Base-by-base conservation (phyloP, 257 asterid genomes). In the Scutellaria baicalensis region DNA sequence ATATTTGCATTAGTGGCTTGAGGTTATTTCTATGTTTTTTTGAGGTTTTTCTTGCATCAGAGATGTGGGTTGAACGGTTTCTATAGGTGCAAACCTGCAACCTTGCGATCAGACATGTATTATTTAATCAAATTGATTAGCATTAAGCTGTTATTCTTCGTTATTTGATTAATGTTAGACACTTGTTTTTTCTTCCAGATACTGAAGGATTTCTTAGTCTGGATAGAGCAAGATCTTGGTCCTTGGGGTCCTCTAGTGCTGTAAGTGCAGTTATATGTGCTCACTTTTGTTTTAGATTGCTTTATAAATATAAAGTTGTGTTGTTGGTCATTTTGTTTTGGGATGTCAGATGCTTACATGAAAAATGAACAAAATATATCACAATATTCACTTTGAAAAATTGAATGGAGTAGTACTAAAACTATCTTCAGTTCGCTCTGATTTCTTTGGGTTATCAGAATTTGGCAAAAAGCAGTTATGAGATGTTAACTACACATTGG, bases 201-300 rank as follows among this genome's bases (percentile, higher is more conserved):
- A 59, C 78, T 91, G 78, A 94, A 89, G 88, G 87, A 89, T 70
- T 94, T 94, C 85, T 83, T 94, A 75, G 50, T 81, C 70, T 94
- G 97, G 97, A 84, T 94, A 71, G 88, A 94, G 68, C 81, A 84
- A 54, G 97, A 94, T 83, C 99, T 94, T 79, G 99, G 99, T 73
- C 91, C 96, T 71, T 94, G 99, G 99, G 99, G 98, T 73, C 99
- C 99, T 81, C 78, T 94, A 64, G 98, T 85, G 76, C 81, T 94
- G 99, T 94, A 86, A 88, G 98, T 86, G 55, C 51, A 70, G 13
- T 75, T 74, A 69, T 62, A 33, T 72, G 55, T 67, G 12, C 21
- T 69, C 50, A 9, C 10, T 35, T 8, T 50, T 57, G 18, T 64
- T 47, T 38, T n/a, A 9, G 17, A 12, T 38, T 42, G 33, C 6